These are phyloP conservation scores for Phellinidium pouzarii DNA, from an alignment of 1,284 basidiomycete genomes.

Conservation along the genomic window DNA sequence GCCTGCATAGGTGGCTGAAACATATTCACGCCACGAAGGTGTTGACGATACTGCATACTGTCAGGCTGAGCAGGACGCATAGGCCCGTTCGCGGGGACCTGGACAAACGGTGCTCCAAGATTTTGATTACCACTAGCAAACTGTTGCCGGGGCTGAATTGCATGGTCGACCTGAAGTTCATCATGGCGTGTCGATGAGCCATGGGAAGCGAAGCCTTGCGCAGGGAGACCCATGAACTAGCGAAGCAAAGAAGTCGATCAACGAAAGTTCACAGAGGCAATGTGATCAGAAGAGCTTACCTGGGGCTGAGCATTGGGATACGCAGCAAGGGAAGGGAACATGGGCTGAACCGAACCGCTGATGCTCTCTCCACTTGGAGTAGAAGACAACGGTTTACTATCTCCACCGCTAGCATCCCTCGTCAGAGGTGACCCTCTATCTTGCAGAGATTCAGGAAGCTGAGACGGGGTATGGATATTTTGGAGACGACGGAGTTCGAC, in stretches of 20 bases:
- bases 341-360: slow-evolving; percentile 45
- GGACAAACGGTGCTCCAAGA: slow-evolving; percentile 24
- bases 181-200: slow-evolving; percentile 36
- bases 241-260: not conserved
- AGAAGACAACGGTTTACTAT: slow-evolving; percentile 35
- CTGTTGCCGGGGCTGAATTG: slow-evolving; percentile 43
- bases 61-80: slow-evolving; percentile 36
- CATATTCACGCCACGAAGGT: slow-evolving; percentile 16
- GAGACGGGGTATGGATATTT: slow-evolving; percentile 33
- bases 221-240: slow-evolving; percentile 12
- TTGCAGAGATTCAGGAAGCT: slow-evolving; percentile 17
- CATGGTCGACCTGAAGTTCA: slow-evolving; percentile 54
- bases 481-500: slow-evolving; percentile 68
- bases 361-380: slow-evolving; percentile 41
- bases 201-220: slow-evolving; percentile 25
- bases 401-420: slow-evolving; percentile 11
- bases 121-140: slow-evolving; percentile 6
- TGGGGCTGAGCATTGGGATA: slow-evolving; percentile 32
- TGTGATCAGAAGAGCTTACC: not conserved
- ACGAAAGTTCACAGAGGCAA: not conserved
- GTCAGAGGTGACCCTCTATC: slow-evolving; percentile 17
- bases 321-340: slow-evolving; percentile 59
- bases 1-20: slow-evolving; percentile 38
- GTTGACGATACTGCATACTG: slow-evolving; percentile 52
- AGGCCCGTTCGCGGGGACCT: slow-evolving; percentile 27